phyloP scores from a whole-genome alignment of 306 rosid genomes.

The Abrus pulchellus region DNA sequence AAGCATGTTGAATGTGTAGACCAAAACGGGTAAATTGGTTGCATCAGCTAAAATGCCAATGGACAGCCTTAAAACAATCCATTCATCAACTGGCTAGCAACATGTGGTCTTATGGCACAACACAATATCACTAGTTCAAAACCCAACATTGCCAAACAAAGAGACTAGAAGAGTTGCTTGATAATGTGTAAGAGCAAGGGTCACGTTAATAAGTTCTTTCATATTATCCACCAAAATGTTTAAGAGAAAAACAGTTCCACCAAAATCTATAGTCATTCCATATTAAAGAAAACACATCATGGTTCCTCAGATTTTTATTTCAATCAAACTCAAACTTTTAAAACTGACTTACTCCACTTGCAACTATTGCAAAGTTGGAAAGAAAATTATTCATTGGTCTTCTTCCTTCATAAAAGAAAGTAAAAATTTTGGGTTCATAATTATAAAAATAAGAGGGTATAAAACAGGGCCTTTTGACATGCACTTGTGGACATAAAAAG shows the following conservation, averaged over 20 bases:
- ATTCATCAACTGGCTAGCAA: background rate
- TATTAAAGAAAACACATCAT: background rate
- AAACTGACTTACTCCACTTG: conserved; percentile 5
- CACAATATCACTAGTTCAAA: background rate
- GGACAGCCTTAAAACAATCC: background rate
- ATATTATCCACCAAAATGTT: background rate
- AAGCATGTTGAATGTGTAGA: conserved; percentile 3
- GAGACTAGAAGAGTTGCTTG: background rate
- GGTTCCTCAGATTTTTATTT: background rate
- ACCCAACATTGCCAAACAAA: background rate
- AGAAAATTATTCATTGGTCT: background rate
- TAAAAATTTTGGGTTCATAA: background rate
- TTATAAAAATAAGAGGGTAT: background rate
- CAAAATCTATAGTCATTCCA: background rate
- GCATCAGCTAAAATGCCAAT: background rate
- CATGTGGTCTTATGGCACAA: conserved; percentile 2
- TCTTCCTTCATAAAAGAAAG: background rate
- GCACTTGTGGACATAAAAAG: background rate
- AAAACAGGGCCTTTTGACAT: background rate
- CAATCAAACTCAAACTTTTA: background rate
- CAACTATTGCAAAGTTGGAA: background rate
- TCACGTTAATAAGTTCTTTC: background rate
- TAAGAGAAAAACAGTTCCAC: no score
- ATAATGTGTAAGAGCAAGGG: background rate
- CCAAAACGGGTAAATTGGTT: background rate